Percentiles rank a stretch among this genome's conserved stretches.
These are phyloP conservation scores for Suhomyces wounanorum DNA, from an alignment of 1,139 yeast species.

Conservation along the genomic window DNA sequence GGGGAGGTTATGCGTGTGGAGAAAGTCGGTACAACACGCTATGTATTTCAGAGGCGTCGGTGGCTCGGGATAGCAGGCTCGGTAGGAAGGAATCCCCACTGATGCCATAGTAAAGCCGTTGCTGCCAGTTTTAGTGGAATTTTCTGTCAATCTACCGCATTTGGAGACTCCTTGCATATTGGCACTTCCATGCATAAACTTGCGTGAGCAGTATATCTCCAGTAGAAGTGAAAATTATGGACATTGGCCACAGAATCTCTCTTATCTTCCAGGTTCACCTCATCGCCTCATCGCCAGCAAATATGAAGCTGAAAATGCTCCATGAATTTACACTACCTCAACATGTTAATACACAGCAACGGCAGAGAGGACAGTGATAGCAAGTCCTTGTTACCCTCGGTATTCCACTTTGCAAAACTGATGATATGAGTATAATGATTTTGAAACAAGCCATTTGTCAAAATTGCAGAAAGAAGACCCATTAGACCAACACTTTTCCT, in stretches of 20 bases:
- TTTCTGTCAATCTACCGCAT: not conserved
- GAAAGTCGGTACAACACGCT: not conserved
- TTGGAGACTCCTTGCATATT: not conserved
- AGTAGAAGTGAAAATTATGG: not conserved
- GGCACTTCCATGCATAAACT: not conserved
- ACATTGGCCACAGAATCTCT: not conserved
- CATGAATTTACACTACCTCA: too few relatives aligned
- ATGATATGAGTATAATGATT: too few relatives aligned
- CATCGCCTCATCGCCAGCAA: too few relatives aligned
- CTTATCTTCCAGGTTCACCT: too few relatives aligned
- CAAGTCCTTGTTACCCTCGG: too few relatives aligned
- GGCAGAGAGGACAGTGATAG: too few relatives aligned
- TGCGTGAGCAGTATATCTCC: not conserved
- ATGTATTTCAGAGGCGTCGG: not conserved
- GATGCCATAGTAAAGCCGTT: not conserved
- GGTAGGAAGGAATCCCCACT: not conserved
- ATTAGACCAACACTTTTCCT: too few relatives aligned
- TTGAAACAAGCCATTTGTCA: too few relatives aligned
- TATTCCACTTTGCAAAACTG: too few relatives aligned
- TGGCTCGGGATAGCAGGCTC: not conserved
- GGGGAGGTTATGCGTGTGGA: not conserved
- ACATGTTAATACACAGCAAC: too few relatives aligned
- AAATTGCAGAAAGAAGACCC: too few relatives aligned
- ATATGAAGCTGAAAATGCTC: too few relatives aligned
- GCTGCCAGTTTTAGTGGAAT: not conserved